Percentiles rank a stretch among this genome's conserved stretches.
These are phyloP conservation scores for Eucalyptus microcorys DNA, from an alignment of 345 rosid species.

Conservation along the genomic window DNA sequence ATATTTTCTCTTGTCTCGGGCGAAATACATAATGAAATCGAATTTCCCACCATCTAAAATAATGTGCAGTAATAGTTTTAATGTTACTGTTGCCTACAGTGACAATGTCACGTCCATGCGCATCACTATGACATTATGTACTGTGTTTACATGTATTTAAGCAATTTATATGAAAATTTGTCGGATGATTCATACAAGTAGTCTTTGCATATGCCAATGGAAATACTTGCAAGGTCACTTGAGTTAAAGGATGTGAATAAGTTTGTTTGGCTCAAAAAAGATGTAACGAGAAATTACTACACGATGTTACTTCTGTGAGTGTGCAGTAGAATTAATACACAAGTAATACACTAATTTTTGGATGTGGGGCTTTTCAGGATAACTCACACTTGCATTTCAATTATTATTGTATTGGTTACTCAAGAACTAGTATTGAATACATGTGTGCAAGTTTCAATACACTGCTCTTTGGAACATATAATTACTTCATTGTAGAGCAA, in stretches of 20 bases:
- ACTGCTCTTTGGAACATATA: background rate
- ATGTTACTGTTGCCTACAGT: background rate
- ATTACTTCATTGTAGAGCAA: background rate
- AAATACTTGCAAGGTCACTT: background rate
- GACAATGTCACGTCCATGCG: background rate
- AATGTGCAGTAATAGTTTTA: no score
- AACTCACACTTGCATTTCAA: background rate
- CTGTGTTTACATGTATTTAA: no score
- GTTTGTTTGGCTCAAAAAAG: background rate
- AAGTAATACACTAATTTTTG: background rate
- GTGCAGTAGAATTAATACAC: no score
- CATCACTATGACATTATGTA: background rate
- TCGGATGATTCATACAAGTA: background rate
- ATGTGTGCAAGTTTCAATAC: background rate
- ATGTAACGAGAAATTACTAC: background rate
- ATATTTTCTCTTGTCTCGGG: no score
- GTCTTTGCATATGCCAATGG: background rate
- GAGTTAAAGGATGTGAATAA: background rate
- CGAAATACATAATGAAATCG: no score
- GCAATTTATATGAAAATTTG: background rate
- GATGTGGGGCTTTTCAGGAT: rapidly evolving
- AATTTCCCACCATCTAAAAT: background rate
- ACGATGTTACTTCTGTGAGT: background rate
- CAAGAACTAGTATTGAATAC: background rate
- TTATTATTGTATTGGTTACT: background rate